Evolutionary conservation across 2,329 filamentous ascomycete genomes (phyloP), one percentile per base, ranked within the genome.

Genomic region (Thyridium curvatum): DNA sequence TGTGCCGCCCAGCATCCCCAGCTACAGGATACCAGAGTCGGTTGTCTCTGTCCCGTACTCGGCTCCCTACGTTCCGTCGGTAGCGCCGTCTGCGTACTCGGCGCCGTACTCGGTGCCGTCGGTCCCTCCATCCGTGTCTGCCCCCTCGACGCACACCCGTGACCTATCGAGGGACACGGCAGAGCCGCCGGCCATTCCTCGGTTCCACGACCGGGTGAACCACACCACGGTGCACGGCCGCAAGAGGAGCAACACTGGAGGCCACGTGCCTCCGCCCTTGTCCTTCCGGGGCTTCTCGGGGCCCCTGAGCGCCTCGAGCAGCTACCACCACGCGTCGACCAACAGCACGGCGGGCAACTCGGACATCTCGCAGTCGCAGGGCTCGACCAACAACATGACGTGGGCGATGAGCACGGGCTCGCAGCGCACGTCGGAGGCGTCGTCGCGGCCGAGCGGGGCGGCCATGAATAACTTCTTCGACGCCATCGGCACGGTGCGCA

Each of bases 241-340:
- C 43, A 94, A 94, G 66, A 77, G 90, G 46, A 95, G 89, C 66
- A 94, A 91, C 54, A 95, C 90, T 0, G 86, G 86, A 10, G 84
- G 87, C 5, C 80, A 85, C 34, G 73, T 79, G 15, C 77, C 77
- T 12, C 83, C 81, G 18, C 80, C 84, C 1, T 69, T 79, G 35
- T 81, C 83, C 2, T 87, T 93, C 68, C 79, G 88, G 34, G 88
- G 83, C 45, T 91, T 94, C 61, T 89, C 86, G 1, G 69, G 72
- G 1, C 71, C 75, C 13, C 5, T 35, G 18, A 30, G 37, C 35
- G 7, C 53, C 59, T 26, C 21, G 21, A 59, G 56, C 31, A 63
- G 64, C 34, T 56, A 55, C 35, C 59, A 68, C 43, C 66, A 75
- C 44, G 60, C 64, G 9, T 56, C 70, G 3, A 70, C 69, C 37